Evolutionary conservation across 2,329 filamentous ascomycete genomes (phyloP).

Genomic region (Ampelomyces quisqualis): DNA sequence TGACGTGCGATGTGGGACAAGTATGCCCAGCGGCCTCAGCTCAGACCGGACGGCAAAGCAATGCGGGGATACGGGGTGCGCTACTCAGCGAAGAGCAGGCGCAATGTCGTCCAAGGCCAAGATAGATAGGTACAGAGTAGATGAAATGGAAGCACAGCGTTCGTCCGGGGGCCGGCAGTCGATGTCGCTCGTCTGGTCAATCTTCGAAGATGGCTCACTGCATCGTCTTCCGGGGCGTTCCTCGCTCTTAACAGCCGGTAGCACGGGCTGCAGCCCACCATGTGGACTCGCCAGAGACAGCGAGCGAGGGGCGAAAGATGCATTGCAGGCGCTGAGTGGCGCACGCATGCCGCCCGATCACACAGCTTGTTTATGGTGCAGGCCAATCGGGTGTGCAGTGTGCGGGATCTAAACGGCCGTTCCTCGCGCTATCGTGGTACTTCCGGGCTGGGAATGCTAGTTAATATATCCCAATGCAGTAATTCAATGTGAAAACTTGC

Average conservation of each 20-base stretch:
- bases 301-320: conserved; percentile 24
- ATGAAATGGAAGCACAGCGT: conserved; percentile 9
- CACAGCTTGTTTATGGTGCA: conserved; percentile 25
- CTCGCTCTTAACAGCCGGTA: conserved; percentile 27
- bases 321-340: conserved; percentile 37
- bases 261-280: conserved; percentile 20
- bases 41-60: conserved; percentile 7
- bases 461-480: conserved; percentile 17
- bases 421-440: conserved; percentile 17
- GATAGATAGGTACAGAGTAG: neutral
- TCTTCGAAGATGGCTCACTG: conserved; percentile 1
- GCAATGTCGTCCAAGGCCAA: conserved; percentile 5
- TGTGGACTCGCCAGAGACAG: conserved; percentile 12
- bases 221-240: conserved; percentile 16
- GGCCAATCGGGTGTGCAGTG: conserved; percentile 25
- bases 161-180: conserved; percentile 10
- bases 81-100: conserved; percentile 7
- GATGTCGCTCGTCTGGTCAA: conserved; percentile 10
- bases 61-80: conserved; percentile 8
- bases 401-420: conserved; percentile 20
- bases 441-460: conserved; percentile 8
- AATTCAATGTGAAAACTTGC: conserved; percentile 15
- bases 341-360: conserved; percentile 33
- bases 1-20: conserved; percentile 6
- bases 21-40: conserved; percentile 5